Evolutionary conservation across 768 basidiomycete species (phyloP).

Genomic region (Mycena amicta): DNA sequence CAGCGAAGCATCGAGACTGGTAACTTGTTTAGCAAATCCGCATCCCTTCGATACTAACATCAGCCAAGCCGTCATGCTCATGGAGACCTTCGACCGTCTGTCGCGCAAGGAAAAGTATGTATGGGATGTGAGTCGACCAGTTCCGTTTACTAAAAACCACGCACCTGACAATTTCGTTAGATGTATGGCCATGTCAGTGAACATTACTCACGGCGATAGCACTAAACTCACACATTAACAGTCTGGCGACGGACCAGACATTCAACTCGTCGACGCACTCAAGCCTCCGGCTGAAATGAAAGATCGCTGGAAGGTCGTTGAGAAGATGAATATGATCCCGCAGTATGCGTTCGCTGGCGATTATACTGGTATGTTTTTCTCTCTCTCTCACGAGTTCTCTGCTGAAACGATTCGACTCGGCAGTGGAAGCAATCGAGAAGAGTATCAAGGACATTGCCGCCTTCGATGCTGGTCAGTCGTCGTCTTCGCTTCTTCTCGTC

Average conservation of each 20-base stretch:
- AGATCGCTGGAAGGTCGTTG: constrained; percentile 66
- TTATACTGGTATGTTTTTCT: constrained; percentile 50
- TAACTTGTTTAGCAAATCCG: constrained; percentile 24
- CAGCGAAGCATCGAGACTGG: constrained; percentile 68
- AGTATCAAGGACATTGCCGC: constrained; percentile 62
- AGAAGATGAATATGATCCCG: constrained; percentile 70
- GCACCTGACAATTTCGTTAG: too few species aligned
- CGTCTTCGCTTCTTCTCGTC: background rate
- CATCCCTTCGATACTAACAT: background rate
- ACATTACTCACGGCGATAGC: background rate
- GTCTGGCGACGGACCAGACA: constrained; percentile 67
- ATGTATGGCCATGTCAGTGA: constrained; percentile 64
- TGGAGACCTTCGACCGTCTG: constrained; percentile 69
- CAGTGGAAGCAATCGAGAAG: constrained; percentile 67
- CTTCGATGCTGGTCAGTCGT: constrained; percentile 55
- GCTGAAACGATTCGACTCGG: constrained; percentile 11
- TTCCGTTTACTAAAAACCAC: too few species aligned
- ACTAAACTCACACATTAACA: constrained; percentile 22
- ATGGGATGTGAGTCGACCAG: constrained; percentile 66
- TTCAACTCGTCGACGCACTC: constrained; percentile 51
- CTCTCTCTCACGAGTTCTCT: background rate
- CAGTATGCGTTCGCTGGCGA: constrained; percentile 74
- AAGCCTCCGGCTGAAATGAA: constrained; percentile 54
- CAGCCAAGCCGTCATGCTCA: constrained; percentile 64
- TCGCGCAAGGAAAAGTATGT: constrained; percentile 70